These are phyloP conservation scores for Caryopteris hybrid DNA, from an alignment of 305 asterid species.

Conservation along the genomic window DNA sequence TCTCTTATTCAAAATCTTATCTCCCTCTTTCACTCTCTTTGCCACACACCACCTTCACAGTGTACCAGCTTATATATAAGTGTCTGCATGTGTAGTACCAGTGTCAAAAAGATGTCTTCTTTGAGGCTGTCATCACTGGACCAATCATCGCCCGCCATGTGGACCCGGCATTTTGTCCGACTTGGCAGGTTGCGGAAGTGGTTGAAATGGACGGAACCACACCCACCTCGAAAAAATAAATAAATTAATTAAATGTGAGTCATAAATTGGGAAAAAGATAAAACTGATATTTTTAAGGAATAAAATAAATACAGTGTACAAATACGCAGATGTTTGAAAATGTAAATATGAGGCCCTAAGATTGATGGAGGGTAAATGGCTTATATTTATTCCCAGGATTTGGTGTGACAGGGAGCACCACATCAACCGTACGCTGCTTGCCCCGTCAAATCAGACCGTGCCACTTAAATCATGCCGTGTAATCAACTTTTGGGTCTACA, in stretches of 20 bases:
- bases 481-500: neutral
- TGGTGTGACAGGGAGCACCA: slow-evolving; percentile 24
- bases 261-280: neutral
- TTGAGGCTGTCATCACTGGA: slow-evolving; percentile 36
- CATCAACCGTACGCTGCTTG: neutral
- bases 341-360: slow-evolving; percentile 14
- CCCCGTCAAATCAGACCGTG: neutral
- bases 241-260: neutral
- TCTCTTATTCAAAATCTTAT: slow-evolving; percentile 32
- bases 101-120: slow-evolving; percentile 26
- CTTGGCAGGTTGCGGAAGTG: slow-evolving; percentile 18
- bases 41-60: slow-evolving; percentile 34
- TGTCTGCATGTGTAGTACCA: neutral
- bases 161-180: slow-evolving; percentile 22
- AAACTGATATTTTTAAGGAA: neutral
- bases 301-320: neutral
- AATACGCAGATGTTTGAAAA: slow-evolving; percentile 1
- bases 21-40: slow-evolving; percentile 32
- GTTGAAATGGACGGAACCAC: slow-evolving; percentile 20
- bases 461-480: neutral
- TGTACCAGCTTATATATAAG: slow-evolving; percentile 21
- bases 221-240: slow-evolving; percentile 4
- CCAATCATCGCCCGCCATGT: slow-evolving; percentile 31
- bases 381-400: slow-evolving; percentile 18
- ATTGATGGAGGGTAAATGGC: slow-evolving; percentile 21